Evolutionary conservation across 2,329 filamentous ascomycete species (phyloP).

Genomic region (Emergomyces africanus): DNA sequence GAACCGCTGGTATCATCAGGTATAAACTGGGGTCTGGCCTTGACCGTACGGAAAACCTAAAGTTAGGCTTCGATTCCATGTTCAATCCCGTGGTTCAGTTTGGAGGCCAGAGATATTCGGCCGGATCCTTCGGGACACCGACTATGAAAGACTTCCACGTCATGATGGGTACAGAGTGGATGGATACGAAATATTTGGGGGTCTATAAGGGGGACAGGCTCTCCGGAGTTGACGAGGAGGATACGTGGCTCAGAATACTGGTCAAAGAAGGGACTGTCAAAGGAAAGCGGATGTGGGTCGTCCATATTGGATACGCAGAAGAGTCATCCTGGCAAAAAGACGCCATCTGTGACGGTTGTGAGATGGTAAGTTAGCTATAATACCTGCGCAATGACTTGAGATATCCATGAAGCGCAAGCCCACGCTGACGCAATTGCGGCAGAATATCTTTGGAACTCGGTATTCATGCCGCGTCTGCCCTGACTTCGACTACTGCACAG

Average conservation of each 20-base stretch:
- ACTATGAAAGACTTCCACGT: constrained; percentile 1
- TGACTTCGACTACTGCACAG: constrained; percentile 3
- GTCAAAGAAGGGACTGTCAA: neutral
- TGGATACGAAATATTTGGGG: neutral
- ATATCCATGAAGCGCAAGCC: neutral
- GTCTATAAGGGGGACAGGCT: neutral
- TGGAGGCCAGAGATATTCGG: constrained; percentile 3
- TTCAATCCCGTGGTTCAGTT: constrained; percentile 6
- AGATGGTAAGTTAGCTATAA: neutral
- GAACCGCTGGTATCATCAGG: constrained; percentile 3
- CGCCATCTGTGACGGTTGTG: constrained; percentile 1
- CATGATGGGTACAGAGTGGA: constrained; percentile 4
- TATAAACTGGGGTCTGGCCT: neutral
- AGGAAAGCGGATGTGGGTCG: constrained; percentile 2
- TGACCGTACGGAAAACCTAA: neutral
- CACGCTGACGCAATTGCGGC: neutral
- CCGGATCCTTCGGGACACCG: neutral
- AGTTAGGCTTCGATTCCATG: constrained; percentile 4
- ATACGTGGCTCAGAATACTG: neutral
- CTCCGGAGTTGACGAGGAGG: neutral
- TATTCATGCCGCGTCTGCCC: constrained; percentile 3
- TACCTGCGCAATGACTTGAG: neutral
- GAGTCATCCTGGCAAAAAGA: constrained; percentile 2
- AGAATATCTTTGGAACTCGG: constrained; percentile 2
- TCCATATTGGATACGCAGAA: constrained; percentile 2